A percentile compares a stretch with the other conserved stretches of the same genome.
Conservation (phyloP, 805 yeast genomes). For the Starmerella vaccinii region DNA sequence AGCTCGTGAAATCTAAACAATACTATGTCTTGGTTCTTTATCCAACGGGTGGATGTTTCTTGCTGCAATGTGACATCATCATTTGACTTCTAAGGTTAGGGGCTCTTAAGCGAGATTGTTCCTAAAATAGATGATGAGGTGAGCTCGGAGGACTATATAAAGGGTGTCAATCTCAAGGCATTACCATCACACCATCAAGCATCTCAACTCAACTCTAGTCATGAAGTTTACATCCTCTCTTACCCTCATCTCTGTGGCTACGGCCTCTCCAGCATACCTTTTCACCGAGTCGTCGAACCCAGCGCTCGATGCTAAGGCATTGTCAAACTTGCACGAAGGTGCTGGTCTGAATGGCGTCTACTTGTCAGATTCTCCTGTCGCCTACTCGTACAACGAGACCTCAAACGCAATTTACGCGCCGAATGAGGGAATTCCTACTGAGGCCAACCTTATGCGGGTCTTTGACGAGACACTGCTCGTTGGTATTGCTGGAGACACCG, state of each 20-base stretch:
- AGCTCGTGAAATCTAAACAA: too few species aligned
- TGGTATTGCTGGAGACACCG: not conserved
- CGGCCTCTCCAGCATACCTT: not conserved
- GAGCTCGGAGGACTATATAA: too few species aligned
- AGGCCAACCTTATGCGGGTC: not conserved
- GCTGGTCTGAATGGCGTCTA: constrained; percentile 4
- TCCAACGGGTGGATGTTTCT: too few species aligned
- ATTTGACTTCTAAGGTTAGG: too few species aligned
- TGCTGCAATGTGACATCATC: too few species aligned
- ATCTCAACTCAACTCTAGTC: not conserved
- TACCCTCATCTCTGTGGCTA: not conserved
- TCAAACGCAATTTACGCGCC: not conserved
- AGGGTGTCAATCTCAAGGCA: too few species aligned
- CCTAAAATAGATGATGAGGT: too few species aligned
- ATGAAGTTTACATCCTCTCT: not conserved
- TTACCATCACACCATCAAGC: not conserved
- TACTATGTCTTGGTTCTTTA: too few species aligned
- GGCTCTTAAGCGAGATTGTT: too few species aligned
- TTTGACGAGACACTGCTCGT: not conserved
- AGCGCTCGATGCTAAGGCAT: not conserved
- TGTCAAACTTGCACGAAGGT: constrained; percentile 4
- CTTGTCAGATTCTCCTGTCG: not conserved
- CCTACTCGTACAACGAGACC: not conserved
- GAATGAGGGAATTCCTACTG: not conserved
- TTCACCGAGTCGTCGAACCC: not conserved